Evolutionary conservation across 257 asterid species (phyloP), one percentile per base, ranked within the genome.

Genomic region (Solanum dulcamara): DNA sequence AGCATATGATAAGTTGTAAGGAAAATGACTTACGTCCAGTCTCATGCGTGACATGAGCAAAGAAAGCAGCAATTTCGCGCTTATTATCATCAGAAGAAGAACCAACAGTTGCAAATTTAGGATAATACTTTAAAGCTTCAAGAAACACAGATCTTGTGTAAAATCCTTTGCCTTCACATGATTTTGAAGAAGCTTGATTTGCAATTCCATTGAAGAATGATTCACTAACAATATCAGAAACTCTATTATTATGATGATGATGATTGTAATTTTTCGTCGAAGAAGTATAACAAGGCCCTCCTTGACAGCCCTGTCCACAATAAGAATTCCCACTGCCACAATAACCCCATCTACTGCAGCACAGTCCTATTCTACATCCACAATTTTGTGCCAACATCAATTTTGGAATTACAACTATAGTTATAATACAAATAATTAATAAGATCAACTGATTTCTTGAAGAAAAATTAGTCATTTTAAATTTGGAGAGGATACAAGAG

Each of bases 61-160:
- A 90, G 86, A 89, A 92, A 17, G 94, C 92, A 1, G 94, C 94
- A 8, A 90, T 89, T 87, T 92, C 94, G 3, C 91, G 93, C 88
- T 84, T 92, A 12, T 91, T 82, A 17, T 87, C 91, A 26, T 92
- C 92, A 26, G 90, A 93, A 2, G 80, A 5, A 2, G 90, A 80
- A 10, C 84, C 90, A 1, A 26, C 83, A 0, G 86, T 85, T 4
- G 91, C 94, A 13, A 92, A 92, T 40, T n/a, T 71, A 10, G 84
- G 80, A 85, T 89, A 92, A 10, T 86, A 89, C 10, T 81, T 40
- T 12, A 83, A 38, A 37, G 94, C 93, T 11, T 90, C 84, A 10
- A 92, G 92, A 81, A 92, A 92, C 6, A 86, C 87, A 0, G 83
- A 20, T 68, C 94, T 90, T 17, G 93, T 87, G 51, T 86, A 92